Evolutionary conservation across 2,329 filamentous ascomycete species (phyloP).

Genomic region (Ophioceras dolichostomum): DNA sequence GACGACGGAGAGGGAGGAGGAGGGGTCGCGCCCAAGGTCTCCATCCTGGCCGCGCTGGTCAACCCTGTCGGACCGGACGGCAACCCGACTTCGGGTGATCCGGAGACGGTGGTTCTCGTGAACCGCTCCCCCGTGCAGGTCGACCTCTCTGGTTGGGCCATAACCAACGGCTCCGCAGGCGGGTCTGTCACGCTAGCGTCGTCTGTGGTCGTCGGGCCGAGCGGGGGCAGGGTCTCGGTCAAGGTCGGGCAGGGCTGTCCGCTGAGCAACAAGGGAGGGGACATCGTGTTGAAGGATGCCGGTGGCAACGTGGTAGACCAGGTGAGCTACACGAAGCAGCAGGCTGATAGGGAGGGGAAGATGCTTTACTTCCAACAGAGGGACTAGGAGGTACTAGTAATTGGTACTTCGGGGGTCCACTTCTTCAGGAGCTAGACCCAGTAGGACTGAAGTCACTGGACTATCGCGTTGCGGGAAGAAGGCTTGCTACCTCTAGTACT

Average conservation of each 20-base stretch:
- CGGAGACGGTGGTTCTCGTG: slow-evolving; percentile 9
- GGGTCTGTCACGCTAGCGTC: slow-evolving; percentile 4
- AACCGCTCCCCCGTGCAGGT: slow-evolving; percentile 5
- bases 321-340: slow-evolving; percentile 9
- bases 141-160: slow-evolving; percentile 8
- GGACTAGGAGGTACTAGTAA: no score
- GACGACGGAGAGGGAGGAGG: slow-evolving; percentile 1
- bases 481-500: no score
- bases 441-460: background rate
- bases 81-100: slow-evolving; percentile 3
- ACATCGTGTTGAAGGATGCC: slow-evolving; percentile 7
- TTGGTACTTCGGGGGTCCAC: no score
- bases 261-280: slow-evolving; percentile 9
- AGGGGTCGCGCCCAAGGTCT: slow-evolving; percentile 1
- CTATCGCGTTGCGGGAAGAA: no score
- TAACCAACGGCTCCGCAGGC: slow-evolving; percentile 7
- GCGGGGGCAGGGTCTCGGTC: slow-evolving; percentile 1
- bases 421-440: no score
- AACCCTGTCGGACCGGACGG: slow-evolving; percentile 10
- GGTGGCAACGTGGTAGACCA: slow-evolving; percentile 7
- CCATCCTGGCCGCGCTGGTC: slow-evolving; percentile 10
- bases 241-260: slow-evolving; percentile 4
- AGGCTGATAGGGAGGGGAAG: slow-evolving; percentile 8
- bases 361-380: slow-evolving; percentile 7
- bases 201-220: slow-evolving; percentile 1